Conservation (phyloP, 768 basidiomycete genomes). For the Mycena floridula region DNA sequence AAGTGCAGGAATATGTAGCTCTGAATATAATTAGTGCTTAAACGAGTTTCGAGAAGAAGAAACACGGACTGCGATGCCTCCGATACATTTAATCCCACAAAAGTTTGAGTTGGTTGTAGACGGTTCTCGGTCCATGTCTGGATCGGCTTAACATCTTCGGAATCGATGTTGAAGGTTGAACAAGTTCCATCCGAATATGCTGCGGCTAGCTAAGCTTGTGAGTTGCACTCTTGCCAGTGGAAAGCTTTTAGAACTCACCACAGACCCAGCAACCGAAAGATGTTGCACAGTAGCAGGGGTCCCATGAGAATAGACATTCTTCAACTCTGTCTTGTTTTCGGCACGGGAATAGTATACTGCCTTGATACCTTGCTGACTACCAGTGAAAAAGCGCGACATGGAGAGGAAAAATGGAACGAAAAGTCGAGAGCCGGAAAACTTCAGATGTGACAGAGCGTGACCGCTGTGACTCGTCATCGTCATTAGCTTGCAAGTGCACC, state of each 20-base stretch:
- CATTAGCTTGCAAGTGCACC: too few relatives aligned
- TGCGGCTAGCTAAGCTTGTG: constrained; percentile 58
- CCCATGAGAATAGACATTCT: constrained; percentile 22
- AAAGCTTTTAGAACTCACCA: background rate
- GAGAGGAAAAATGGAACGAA: too few relatives aligned
- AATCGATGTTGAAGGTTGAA: constrained; percentile 34
- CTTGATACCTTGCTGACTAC: constrained; percentile 80
- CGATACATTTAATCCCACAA: constrained; percentile 52
- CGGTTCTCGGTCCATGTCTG: constrained; percentile 63
- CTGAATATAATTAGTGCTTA: constrained; percentile 22
- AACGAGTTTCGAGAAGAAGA: constrained; percentile 2
- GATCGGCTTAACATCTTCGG: constrained; percentile 34
- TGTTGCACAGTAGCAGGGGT: constrained; percentile 1
- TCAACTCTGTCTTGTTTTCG: constrained; percentile 26
- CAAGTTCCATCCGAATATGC: constrained; percentile 57
- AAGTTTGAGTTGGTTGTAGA: constrained; percentile 43
- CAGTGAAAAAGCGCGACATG: constrained; percentile 64
- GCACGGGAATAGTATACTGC: constrained; percentile 33
- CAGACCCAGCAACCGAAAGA: background rate
- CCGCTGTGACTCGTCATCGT: too few relatives aligned
- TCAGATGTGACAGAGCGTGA: too few relatives aligned
- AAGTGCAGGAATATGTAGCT: constrained; percentile 62
- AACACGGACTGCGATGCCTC: constrained; percentile 54
- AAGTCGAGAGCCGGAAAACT: too few relatives aligned
- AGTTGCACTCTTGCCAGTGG: constrained; percentile 7